Percentiles rank a stretch among this genome's conserved stretches.
Conservation (phyloP, 1,139 yeast genomes). For the Hemisphaericaspora xylofermentans region DNA sequence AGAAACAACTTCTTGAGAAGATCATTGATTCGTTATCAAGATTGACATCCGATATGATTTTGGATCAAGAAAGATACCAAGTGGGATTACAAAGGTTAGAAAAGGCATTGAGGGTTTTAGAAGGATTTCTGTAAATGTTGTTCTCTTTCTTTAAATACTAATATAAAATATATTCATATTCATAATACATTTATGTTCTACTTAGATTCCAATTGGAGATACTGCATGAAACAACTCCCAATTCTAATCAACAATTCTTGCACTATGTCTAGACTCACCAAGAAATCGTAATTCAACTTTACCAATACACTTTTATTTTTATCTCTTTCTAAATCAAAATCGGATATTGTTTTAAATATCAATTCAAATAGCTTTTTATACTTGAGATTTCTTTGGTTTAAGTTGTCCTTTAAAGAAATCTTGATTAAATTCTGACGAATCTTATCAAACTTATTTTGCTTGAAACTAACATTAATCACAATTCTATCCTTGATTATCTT, state of each 20-base stretch:
- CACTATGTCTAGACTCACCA: conserved; percentile 24
- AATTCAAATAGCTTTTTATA: conserved; percentile 42
- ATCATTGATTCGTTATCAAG: conserved; percentile 82
- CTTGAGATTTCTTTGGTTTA: conserved; percentile 39
- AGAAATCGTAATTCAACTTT: conserved; percentile 44
- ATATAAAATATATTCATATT: not conserved
- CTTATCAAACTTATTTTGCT: conserved; percentile 32
- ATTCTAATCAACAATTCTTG: conserved; percentile 24
- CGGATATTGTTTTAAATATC: conserved; percentile 36
- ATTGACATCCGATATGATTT: conserved; percentile 84
- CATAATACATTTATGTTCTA: not conserved
- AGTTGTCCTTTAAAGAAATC: conserved; percentile 38
- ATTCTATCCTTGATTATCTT: conserved; percentile 40
- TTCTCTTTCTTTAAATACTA: not conserved
- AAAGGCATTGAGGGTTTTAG: conserved; percentile 78
- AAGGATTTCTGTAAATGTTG: conserved; percentile 51
- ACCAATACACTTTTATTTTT: conserved; percentile 16
- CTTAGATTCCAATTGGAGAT: conserved; percentile 8
- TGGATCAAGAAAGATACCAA: conserved; percentile 75
- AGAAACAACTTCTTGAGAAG: conserved; percentile 77
- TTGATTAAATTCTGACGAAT: conserved; percentile 22
- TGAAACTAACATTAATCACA: conserved; percentile 30
- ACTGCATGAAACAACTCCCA: conserved; percentile 23
- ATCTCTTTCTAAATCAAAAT: conserved; percentile 19
- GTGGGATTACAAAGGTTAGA: conserved; percentile 80